Evolutionary conservation across 176 grass and related monocot genomes (phyloP), one percentile per base, ranked within the genome.

Genomic region (Cenchrus americanus): DNA sequence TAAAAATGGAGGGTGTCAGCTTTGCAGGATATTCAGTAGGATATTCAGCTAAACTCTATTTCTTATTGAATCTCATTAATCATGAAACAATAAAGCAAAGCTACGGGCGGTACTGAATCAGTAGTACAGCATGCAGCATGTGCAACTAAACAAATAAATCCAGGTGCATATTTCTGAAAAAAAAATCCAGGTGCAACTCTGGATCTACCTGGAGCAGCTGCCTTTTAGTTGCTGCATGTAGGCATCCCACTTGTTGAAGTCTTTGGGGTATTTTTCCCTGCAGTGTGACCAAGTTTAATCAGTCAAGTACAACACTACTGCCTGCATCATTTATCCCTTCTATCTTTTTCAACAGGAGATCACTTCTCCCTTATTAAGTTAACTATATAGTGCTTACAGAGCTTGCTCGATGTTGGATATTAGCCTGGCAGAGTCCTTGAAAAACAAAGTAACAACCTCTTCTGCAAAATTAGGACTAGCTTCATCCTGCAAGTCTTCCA

Each of bases 401-500:
- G 93, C 81, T 83, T 92, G 97, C 76, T 92, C 96, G 68, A 96
- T 88, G 86, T 99, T 99, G 77, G 91, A 61, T 82, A 96, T 86
- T 77, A 94, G 81, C 68, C 91, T 89, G 57, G 89, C 69, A 7
- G 96, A 99, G 83, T 99, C 93, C 81, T 89, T 96, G 49, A 96
- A 90, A 77, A 96, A 99, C 89, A 93, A 87, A 69, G 90, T 87
- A 23, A 84, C 91, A 17, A 99, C 96, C 93, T 99, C 96, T 87
- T 99, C 91, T 1, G 91, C 80, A 84, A 99, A 99, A 84, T 99
- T 96, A 83, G 93, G 96, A 77, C 91, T 99, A 85, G 76, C 80
- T 80, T 99, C 96, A 82, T 99, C 96, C 73, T 99, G 93, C 80
- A 96, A 90, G 61, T 99, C 96, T 81, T 99, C 96, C 69, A 99